Evolutionary conservation across 805 yeast species (phyloP), one percentile per base, ranked within the genome.

Genomic region (Peterozyma xylosa): DNA sequence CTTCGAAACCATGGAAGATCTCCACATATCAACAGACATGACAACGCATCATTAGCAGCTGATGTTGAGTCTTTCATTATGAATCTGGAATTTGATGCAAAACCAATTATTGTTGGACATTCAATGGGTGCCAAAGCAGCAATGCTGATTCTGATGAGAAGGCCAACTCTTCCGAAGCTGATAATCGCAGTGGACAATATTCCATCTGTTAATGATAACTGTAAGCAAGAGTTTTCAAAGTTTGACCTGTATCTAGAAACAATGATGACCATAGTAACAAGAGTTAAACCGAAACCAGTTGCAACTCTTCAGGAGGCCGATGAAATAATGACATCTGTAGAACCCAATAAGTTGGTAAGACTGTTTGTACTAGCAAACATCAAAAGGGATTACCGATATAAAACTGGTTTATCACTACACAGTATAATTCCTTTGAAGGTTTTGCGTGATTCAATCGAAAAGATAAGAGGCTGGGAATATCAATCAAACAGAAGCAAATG

Each of bases 81-180:
- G 2, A 71, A 70, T 2, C 27, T 21, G 27, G 27, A 7, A 21
- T 62, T 67, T 13, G 45, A 57, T 5, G 48, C 66, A 14, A 18
- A 37, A 11, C 79, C 81, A 1, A 73, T 82, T 14, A 59, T 84
- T 15, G 50, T 64, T 43, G 95, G 95, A 1, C 93, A 85, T 58
- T 84, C 91, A 0, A 83, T 86, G 93, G 99, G 99, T 3, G 98
- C 96, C 2, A 90, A 93, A 56, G 74, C 89, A 0, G 96, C 85
- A 11, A 87, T 93, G 96, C 82, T 88, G 0, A 70, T 84, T 21
- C 84, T 87, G 0, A 62, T 93, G 42, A 65, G 85, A 42, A 68
- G 75, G 34, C 91, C 91, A 0, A 73, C 78, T 1, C 48, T 78
- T 5, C 78, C 80, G 2, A 70, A 67, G 37, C 70, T 73, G 71